These are phyloP conservation scores for Ampelomyces quisqualis DNA, from an alignment of 2,329 filamentous ascomycete genomes.

Conservation along the genomic window DNA sequence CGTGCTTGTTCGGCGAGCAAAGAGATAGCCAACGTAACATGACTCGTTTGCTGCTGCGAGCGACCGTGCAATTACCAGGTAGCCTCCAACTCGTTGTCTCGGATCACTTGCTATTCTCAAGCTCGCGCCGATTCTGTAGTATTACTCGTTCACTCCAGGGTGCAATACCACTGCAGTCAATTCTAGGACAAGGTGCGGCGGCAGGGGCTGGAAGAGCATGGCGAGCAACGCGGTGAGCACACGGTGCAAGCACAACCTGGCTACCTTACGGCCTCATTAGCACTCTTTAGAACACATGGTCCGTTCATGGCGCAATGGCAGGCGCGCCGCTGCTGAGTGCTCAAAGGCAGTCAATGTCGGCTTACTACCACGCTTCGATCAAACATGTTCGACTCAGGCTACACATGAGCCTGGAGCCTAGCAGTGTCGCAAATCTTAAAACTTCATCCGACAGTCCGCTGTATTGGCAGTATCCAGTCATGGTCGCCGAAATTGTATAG, in stretches of 20 bases:
- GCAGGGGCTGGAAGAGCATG: too few species aligned
- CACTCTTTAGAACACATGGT: conserved; percentile 1
- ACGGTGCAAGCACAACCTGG: neutral
- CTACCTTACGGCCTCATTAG: neutral
- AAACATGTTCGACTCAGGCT: neutral
- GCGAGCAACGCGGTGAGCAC: neutral
- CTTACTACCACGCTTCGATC: neutral
- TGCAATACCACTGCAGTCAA: neutral
- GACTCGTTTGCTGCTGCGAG: too few species aligned
- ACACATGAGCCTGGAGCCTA: neutral
- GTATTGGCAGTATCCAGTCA: neutral
- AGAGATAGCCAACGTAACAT: too few species aligned
- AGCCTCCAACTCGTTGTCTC: too few species aligned
- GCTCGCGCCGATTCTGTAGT: too few species aligned
- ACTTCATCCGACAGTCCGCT: neutral
- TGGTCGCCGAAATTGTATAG: neutral
- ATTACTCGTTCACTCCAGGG: too few species aligned
- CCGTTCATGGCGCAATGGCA: neutral
- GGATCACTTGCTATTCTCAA: too few species aligned
- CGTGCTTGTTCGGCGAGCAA: too few species aligned
- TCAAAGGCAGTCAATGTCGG: neutral
- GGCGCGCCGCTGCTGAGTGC: too few species aligned
- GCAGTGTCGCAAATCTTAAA: too few species aligned
- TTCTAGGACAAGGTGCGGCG: too few species aligned
- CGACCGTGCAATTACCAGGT: too few species aligned